phyloP scores from a whole-genome alignment of 2,329 filamentous ascomycete genomes.

The Exophiala phaeomuriformis region DNA sequence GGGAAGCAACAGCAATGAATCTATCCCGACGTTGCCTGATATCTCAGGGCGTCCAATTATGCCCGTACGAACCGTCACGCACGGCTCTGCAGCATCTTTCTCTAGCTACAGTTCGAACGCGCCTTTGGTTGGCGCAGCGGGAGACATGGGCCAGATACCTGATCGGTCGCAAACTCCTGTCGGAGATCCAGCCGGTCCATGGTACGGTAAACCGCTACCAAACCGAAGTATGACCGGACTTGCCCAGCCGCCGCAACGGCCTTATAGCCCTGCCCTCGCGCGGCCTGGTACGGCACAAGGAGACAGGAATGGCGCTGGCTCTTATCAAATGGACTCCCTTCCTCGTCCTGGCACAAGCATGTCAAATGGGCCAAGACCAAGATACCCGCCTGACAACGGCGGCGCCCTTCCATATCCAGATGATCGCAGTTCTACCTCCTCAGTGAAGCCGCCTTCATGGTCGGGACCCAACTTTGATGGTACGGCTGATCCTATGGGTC shows the following conservation, averaged over 20 bases:
- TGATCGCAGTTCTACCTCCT: constrained; percentile 17
- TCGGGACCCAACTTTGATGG: constrained; percentile 12
- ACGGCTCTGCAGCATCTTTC: constrained; percentile 46
- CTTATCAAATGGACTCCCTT: constrained; percentile 28
- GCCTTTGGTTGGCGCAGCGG: constrained; percentile 54
- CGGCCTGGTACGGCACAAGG: constrained; percentile 27
- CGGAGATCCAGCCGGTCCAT: constrained; percentile 28
- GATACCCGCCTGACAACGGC: constrained; percentile 18
- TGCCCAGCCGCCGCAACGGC: constrained; percentile 27
- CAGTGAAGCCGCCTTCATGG: constrained; percentile 13
- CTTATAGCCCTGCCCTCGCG: constrained; percentile 26
- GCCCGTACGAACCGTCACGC: constrained; percentile 41
- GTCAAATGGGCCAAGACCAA: constrained; percentile 19
- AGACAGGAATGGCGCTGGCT: constrained; percentile 26
- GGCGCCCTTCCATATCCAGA: constrained; percentile 19
- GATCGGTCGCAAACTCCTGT: constrained; percentile 21
- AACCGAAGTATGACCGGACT: constrained; percentile 25
- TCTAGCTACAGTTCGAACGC: constrained; percentile 58
- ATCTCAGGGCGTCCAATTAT: constrained; percentile 41
- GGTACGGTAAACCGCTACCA: constrained; percentile 15
- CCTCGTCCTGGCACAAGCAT: constrained; percentile 25
- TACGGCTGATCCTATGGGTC: constrained; percentile 8
- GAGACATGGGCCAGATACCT: constrained; percentile 50
- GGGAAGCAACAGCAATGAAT: constrained; percentile 32
- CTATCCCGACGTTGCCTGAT: constrained; percentile 37